Conservation (phyloP, 495 filamentous ascomycete genomes). For the Tetracladium setigerum region DNA sequence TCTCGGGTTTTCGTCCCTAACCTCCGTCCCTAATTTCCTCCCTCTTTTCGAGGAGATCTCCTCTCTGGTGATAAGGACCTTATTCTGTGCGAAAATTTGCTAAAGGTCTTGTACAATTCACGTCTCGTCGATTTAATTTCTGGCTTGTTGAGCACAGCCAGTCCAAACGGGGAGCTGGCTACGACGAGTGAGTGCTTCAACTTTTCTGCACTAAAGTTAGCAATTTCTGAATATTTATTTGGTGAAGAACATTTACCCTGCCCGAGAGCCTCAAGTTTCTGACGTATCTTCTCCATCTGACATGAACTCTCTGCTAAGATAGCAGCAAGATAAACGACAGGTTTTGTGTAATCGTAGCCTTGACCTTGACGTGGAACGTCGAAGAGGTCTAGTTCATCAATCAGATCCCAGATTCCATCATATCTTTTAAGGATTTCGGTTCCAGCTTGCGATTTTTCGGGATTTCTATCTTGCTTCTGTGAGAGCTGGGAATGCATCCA, state of each 20-base stretch:
- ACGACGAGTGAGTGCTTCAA: constrained; percentile 9
- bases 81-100: constrained; percentile 10
- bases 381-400: constrained; percentile 7
- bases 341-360: constrained; percentile 8
- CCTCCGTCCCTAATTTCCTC: constrained; percentile 3
- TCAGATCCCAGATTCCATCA: constrained; percentile 8
- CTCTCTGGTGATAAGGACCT: constrained; percentile 11
- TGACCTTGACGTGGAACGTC: constrained; percentile 4
- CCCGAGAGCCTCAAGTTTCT: constrained; percentile 11
- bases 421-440: constrained; percentile 6
- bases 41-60: constrained; percentile 7
- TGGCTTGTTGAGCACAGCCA: constrained; percentile 9
- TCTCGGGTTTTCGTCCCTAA: too few species aligned
- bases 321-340: constrained; percentile 9
- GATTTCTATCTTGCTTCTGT: constrained; percentile 1
- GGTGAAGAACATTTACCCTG: constrained; percentile 12
- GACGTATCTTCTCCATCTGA: constrained; percentile 2
- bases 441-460: constrained; percentile 7
- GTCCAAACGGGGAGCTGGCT: constrained; percentile 10
- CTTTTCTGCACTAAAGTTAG: constrained; percentile 12
- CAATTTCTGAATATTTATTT: constrained; percentile 9
- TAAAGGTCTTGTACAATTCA: constrained; percentile 7
- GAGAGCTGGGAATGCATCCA: constrained; percentile 2
- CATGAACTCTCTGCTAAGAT: constrained; percentile 11
- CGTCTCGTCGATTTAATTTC: constrained; percentile 12